Conservation (phyloP, 768 basidiomycete species). For the Podaxis mareebaensis region DNA sequence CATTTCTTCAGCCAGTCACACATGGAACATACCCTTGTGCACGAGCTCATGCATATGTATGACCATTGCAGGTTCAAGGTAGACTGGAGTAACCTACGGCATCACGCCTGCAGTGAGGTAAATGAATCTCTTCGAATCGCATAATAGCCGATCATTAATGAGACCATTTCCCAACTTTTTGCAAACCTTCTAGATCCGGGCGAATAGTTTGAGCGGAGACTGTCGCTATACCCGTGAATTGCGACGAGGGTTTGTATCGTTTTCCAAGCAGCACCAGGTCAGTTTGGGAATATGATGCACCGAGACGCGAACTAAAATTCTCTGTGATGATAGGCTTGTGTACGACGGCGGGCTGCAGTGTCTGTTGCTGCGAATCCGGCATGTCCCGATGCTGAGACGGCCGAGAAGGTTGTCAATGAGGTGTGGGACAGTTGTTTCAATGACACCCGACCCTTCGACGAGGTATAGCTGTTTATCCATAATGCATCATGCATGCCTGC, state of each 20-base stretch:
- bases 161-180: not conserved
- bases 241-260: constrained; percentile 69
- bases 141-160: not conserved
- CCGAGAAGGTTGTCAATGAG: constrained; percentile 90
- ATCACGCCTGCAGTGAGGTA: constrained; percentile 98
- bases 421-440: constrained; percentile 97
- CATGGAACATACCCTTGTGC: constrained; percentile 91
- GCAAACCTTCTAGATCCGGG: constrained; percentile 70
- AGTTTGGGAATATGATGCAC: constrained; percentile 10
- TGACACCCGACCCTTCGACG: constrained; percentile 96
- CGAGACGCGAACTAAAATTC: constrained; percentile 13
- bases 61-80: constrained; percentile 95
- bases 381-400: constrained; percentile 74
- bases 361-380: constrained; percentile 82
- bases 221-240: constrained; percentile 87
- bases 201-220: constrained; percentile 92
- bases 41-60: constrained; percentile 94
- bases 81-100: constrained; percentile 85
- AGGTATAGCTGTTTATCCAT: constrained; percentile 52
- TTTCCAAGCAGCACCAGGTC: constrained; percentile 96
- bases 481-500: not conserved
- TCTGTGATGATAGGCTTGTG: constrained; percentile 64
- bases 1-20: constrained; percentile 79
- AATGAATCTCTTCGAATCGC: constrained; percentile 25
- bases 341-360: constrained; percentile 80